phyloP scores from a whole-genome alignment of 1,284 basidiomycete genomes.

The Leccinum ambiguum region DNA sequence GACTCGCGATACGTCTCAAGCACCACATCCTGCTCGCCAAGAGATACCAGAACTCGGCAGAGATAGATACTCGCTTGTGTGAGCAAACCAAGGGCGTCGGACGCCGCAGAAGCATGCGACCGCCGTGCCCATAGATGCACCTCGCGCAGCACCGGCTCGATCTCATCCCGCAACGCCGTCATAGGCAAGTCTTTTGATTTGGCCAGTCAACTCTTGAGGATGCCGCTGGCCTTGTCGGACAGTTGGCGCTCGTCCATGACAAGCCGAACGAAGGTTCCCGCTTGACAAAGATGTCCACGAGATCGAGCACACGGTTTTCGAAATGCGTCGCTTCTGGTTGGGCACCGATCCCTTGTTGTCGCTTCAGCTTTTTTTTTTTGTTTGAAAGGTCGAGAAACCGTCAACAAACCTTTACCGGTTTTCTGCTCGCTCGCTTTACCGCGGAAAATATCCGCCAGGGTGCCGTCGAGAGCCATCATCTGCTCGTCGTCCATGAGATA shows the following conservation, averaged over 20 bases:
- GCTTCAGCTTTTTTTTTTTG: neutral
- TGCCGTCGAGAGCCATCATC: constrained; percentile 96
- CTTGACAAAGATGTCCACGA: constrained; percentile 83
- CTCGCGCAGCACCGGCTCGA: constrained; percentile 55
- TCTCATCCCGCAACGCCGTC: constrained; percentile 30
- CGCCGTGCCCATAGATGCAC: constrained; percentile 78
- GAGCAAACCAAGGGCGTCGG: constrained; percentile 64
- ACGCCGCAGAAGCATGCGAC: constrained; percentile 60
- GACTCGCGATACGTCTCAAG: constrained; percentile 66
- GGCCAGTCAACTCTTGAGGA: constrained; percentile 73
- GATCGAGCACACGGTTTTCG: constrained; percentile 93
- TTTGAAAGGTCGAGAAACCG: neutral
- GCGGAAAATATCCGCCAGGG: constrained; percentile 89
- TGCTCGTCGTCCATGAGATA: constrained; percentile 93
- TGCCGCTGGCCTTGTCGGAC: constrained; percentile 79
- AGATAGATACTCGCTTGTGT: constrained; percentile 76
- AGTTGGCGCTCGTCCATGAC: constrained; percentile 84
- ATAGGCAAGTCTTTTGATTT: constrained; percentile 72
- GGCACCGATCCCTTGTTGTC: constrained; percentile 47
- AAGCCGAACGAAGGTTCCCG: constrained; percentile 70
- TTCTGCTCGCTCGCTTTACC: constrained; percentile 63
- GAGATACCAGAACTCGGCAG: constrained; percentile 54
- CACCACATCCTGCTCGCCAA: constrained; percentile 43
- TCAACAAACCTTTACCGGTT: constrained; percentile 56
- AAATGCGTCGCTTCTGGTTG: constrained; percentile 89